A percentile compares a stretch with the other conserved stretches of the same genome.
phyloP scores from a whole-genome alignment of 2,329 filamentous ascomycete genomes.

The Botryotinia convoluta region DNA sequence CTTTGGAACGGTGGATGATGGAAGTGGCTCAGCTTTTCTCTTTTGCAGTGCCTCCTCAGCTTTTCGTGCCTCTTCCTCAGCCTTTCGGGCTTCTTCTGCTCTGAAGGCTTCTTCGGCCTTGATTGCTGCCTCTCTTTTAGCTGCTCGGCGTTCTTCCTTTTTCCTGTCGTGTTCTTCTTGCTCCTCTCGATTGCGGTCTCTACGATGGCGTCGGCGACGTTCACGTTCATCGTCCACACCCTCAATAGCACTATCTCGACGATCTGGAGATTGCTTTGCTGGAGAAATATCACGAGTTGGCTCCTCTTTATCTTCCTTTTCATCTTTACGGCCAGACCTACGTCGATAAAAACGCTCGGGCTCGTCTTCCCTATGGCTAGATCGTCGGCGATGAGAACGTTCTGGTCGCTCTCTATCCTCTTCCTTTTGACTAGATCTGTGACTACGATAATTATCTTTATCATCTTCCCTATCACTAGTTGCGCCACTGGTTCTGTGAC shows the following conservation, averaged over 20 bases:
- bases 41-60: conserved; percentile 1
- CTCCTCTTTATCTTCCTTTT: conserved; percentile 10
- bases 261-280: conserved; percentile 23
- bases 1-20: neutral
- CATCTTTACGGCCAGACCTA: conserved; percentile 3
- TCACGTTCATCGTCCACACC: conserved; percentile 27
- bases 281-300: conserved; percentile 5
- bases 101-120: conserved; percentile 12
- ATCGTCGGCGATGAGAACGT: conserved; percentile 10
- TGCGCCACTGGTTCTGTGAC: neutral
- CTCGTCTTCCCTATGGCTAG: neutral
- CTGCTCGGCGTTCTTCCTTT: conserved; percentile 31
- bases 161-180: conserved; percentile 36
- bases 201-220: conserved; percentile 26
- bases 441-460: conserved; percentile 4
- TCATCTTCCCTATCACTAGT: conserved; percentile 12
- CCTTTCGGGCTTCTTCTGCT: neutral
- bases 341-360: conserved; percentile 1
- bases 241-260: conserved; percentile 36
- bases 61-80: conserved; percentile 8
- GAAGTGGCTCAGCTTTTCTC: neutral
- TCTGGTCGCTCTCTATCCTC: conserved; percentile 1
- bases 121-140: conserved; percentile 20
- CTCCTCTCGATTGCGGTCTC: conserved; percentile 34
- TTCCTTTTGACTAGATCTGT: conserved; percentile 3